These are phyloP conservation scores for Agrostemma githago DNA, from an alignment of 148 eudicot species.

Conservation along the genomic window DNA sequence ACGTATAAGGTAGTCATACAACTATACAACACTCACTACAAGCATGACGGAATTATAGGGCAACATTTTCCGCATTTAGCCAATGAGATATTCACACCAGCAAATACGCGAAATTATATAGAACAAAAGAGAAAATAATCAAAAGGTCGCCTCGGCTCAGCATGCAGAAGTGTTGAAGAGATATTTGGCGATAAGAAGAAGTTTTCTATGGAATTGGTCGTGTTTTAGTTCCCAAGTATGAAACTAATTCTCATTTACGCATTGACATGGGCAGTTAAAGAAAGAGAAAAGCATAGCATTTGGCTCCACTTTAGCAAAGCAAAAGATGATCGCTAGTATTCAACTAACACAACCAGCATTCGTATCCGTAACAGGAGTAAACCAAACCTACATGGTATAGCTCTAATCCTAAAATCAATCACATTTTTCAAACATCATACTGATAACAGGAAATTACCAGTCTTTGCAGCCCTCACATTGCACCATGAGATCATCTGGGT, in stretches of 20 bases:
- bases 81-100: not conserved
- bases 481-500: conserved; percentile 88
- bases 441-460: conserved; percentile 44
- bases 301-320: conserved; percentile 5
- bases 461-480: conserved; percentile 88
- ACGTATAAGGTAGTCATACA: not conserved
- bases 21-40: not conserved
- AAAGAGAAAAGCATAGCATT: not conserved
- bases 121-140: not conserved
- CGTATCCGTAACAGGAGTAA: not conserved
- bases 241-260: not conserved
- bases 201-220: not conserved
- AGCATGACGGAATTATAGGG: not conserved
- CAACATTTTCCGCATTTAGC: not conserved
- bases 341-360: not conserved
- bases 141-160: not conserved
- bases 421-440: not conserved
- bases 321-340: not conserved
- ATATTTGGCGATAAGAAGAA: not conserved
- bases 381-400: not conserved
- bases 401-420: not conserved
- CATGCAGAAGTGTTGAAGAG: not conserved
- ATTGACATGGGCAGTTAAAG: not conserved
- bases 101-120: not conserved
- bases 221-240: not conserved